Base-by-base conservation (phyloP, 1,284 basidiomycete species). In the Moniliophthora roreri region DNA sequence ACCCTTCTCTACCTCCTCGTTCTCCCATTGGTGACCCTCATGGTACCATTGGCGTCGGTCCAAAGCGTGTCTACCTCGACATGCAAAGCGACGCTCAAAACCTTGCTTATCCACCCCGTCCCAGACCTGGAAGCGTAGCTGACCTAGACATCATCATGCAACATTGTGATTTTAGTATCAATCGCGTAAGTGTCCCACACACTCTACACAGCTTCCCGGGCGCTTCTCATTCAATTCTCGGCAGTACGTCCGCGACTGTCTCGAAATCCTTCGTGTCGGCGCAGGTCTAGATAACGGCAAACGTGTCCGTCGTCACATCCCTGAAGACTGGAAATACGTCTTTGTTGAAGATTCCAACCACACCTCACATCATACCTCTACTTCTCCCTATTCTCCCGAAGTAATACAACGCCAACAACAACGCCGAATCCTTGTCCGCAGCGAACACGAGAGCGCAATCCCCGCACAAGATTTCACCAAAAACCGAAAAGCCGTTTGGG, bases 101-200 rank as follows among this genome's bases (percentile, higher is more conserved):
- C 60, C 75, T 81, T 48, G 82, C 82, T 20, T 92, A 88, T 66
- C 91, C 94, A 16, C 89, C 89, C 4, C 79, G 95, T 51, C 95
- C 95, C 20, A 73, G 84, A 10, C 82, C 89, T 0, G 91, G 92
- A 13, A 87, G 89, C 53, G 79, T 92, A 15, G 79, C 92, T 8
- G 95, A 98, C 69, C 70, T 98, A 58, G 95, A 98, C 69, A 73
- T 89, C 16, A 76, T 96, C 1, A 86, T 95, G 84, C 86, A 93
- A 35, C 82, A 93, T 60, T 98, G 95, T 66, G 92, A 96, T 71
- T 95, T 93, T 65, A 81, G 82, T 15, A 51, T 79, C 82, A 63
- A 91, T 93, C 78, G 93, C 90, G 62, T 60, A 76, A 56, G 41
- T 18, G 13, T 18, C n/a, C 28, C 24, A 46, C 26, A 8, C 28